Percentiles rank a stretch among this genome's conserved stretches.
Evolutionary conservation across 352 stramenopile species (phyloP).

Genomic region (Thraustochytrium striatum): DNA sequence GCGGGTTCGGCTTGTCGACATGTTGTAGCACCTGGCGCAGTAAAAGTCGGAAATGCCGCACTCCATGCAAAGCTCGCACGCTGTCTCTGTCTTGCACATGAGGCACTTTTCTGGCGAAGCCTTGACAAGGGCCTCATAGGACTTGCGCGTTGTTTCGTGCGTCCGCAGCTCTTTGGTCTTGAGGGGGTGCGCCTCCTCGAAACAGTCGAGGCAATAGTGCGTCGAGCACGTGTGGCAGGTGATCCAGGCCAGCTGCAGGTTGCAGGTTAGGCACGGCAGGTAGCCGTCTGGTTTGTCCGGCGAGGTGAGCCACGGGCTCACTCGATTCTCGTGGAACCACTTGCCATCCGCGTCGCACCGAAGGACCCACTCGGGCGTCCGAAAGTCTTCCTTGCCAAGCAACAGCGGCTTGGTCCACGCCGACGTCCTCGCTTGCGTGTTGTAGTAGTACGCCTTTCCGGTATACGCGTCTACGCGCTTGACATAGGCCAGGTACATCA

Average conservation of each 20-base stretch:
- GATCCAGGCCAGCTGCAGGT: slow-evolving; percentile 12
- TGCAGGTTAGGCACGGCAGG: slow-evolving; percentile 19
- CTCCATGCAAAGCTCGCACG: slow-evolving; percentile 23
- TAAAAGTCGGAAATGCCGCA: slow-evolving; percentile 41
- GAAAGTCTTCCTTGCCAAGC: slow-evolving; percentile 7
- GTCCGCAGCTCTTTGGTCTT: neutral
- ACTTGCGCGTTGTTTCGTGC: slow-evolving; percentile 11
- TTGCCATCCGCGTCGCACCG: slow-evolving; percentile 28
- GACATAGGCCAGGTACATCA: slow-evolving; percentile 15
- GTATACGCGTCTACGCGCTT: slow-evolving; percentile 43
- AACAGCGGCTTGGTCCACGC: slow-evolving; percentile 38
- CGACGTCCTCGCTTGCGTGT: slow-evolving; percentile 21
- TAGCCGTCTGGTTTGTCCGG: neutral
- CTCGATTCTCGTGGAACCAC: slow-evolving; percentile 23
- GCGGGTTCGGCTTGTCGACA: slow-evolving; percentile 19
- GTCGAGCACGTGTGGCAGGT: slow-evolving; percentile 10
- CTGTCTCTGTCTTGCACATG: slow-evolving; percentile 36
- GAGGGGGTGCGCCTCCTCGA: slow-evolving; percentile 10
- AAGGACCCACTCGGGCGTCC: slow-evolving; percentile 24
- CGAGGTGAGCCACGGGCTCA: slow-evolving; percentile 1
- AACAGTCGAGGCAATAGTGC: slow-evolving; percentile 41
- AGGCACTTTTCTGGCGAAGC: slow-evolving; percentile 5
- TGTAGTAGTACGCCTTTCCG: slow-evolving; percentile 43
- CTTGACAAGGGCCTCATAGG: slow-evolving; percentile 12
- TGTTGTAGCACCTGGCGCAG: slow-evolving; percentile 20